Evolutionary conservation across 2,329 filamentous ascomycete genomes (phyloP).

Genomic region (Alternaria postmessia): DNA sequence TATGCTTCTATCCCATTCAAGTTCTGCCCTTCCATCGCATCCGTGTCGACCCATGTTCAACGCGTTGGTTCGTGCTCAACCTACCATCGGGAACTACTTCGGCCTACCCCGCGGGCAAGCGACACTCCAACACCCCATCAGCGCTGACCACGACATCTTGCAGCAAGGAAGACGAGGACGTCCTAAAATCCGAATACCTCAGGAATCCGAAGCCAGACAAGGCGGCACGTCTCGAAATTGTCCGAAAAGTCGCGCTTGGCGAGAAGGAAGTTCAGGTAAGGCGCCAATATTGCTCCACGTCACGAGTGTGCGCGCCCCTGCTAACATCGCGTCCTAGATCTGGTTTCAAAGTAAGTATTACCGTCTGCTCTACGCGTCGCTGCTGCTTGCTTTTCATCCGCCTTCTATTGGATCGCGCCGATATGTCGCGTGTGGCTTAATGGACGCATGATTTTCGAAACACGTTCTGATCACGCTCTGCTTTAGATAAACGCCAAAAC

Average conservation of each 20-base stretch:
- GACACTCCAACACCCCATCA: slow-evolving; percentile 33
- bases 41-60: slow-evolving; percentile 32
- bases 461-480: slow-evolving; percentile 17
- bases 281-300: slow-evolving; percentile 35
- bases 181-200: slow-evolving; percentile 85
- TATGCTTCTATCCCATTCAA: slow-evolving; percentile 46
- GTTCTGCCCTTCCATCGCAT: slow-evolving; percentile 22
- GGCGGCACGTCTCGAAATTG: slow-evolving; percentile 81
- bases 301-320: slow-evolving; percentile 38
- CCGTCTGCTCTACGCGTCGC: slow-evolving; percentile 1
- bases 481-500: slow-evolving; percentile 75
- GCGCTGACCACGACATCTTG: slow-evolving; percentile 37
- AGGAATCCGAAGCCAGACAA: slow-evolving; percentile 92
- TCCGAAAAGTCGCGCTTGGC: slow-evolving; percentile 83
- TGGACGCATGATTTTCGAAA: slow-evolving; percentile 7
- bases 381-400: slow-evolving; percentile 1
- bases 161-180: slow-evolving; percentile 77
- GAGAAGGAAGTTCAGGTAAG: slow-evolving; percentile 97
- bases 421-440: neutral
- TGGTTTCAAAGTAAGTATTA: slow-evolving; percentile 76
- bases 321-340: slow-evolving; percentile 67
- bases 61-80: slow-evolving; percentile 43
- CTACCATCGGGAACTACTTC: slow-evolving; percentile 27
- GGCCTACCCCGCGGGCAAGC: slow-evolving; percentile 28
- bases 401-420: neutral